Evolutionary conservation across 1,139 yeast species (phyloP).

Genomic region (Blastobotrys raffinosifermentans): DNA sequence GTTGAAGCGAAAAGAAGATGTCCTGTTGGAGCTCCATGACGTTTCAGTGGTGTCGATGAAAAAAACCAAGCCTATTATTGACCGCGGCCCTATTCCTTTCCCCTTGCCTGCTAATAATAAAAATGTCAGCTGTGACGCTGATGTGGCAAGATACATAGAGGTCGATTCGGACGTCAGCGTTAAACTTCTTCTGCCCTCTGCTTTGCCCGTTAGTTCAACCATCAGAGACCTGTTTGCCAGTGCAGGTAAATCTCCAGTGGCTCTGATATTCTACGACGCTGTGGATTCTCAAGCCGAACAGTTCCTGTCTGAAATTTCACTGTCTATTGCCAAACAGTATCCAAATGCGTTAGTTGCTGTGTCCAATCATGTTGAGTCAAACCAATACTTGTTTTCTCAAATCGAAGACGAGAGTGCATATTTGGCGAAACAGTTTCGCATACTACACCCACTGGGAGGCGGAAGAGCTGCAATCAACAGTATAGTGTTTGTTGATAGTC

Average conservation of each 20-base stretch:
- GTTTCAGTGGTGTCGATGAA: not conserved
- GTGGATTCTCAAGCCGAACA: not conserved
- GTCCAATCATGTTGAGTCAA: constrained; percentile 3
- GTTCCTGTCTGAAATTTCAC: not conserved
- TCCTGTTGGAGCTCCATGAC: not conserved
- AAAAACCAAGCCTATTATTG: not conserved
- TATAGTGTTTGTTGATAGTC: constrained; percentile 15
- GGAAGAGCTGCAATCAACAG: constrained; percentile 19
- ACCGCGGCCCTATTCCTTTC: constrained; percentile 4
- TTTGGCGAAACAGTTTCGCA: constrained; percentile 20
- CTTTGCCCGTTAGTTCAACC: not conserved
- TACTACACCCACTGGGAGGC: constrained; percentile 23
- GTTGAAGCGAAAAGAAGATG: constrained; percentile 6
- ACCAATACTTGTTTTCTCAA: not conserved
- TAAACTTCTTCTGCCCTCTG: constrained; percentile 3
- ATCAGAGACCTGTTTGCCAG: constrained; percentile 5
- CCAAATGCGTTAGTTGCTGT: constrained; percentile 9
- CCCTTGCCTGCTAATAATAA: constrained; percentile 5
- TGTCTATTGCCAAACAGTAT: constrained; percentile 3
- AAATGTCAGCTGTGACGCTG: constrained; percentile 10
- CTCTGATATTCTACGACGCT: constrained; percentile 10
- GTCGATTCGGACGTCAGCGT: too few relatives aligned
- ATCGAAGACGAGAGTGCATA: constrained; percentile 10
- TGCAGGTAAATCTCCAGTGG: constrained; percentile 5
- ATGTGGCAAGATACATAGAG: not conserved